Conservation (phyloP, 2,329 filamentous ascomycete species). For the Ascochyta rabiei region DNA sequence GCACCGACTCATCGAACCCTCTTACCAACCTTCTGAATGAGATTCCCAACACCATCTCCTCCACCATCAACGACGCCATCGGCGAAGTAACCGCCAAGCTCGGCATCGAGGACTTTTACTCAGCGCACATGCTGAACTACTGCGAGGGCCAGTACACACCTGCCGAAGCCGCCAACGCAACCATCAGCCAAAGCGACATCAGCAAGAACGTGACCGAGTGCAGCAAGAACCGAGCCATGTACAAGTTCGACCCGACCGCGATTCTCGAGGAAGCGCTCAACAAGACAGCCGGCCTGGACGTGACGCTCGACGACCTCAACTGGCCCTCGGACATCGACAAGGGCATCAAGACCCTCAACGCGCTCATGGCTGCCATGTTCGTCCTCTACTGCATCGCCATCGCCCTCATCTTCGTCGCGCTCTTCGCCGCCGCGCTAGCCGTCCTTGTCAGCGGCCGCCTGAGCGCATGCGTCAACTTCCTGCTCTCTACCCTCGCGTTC, state of each 20-base stretch:
- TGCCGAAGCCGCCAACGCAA: conserved; percentile 50
- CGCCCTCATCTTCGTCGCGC: conserved; percentile 57
- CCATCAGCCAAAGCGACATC: conserved; percentile 49
- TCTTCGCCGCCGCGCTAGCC: conserved; percentile 55
- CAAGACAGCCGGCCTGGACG: conserved; percentile 44
- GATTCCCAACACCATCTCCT: conserved; percentile 42
- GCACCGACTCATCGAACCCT: conserved; percentile 31
- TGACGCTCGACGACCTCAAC: conserved; percentile 59
- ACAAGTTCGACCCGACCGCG: conserved; percentile 61
- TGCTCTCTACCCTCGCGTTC: conserved; percentile 59
- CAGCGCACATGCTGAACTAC: conserved; percentile 64
- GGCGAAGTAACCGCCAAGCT: conserved; percentile 56
- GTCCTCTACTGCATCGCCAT: conserved; percentile 66
- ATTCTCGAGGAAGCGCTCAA: conserved; percentile 58
- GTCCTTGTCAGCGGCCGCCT: conserved; percentile 54
- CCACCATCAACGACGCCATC: conserved; percentile 46
- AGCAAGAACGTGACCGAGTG: conserved; percentile 61
- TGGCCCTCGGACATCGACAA: conserved; percentile 64
- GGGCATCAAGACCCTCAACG: conserved; percentile 58
- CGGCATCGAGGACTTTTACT: conserved; percentile 66
- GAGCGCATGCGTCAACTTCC: conserved; percentile 57
- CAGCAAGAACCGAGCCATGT: conserved; percentile 60
- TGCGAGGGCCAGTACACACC: conserved; percentile 60
- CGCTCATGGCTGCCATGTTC: conserved; percentile 60
- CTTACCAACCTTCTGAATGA: conserved; percentile 41